A percentile compares a stretch with the other conserved stretches of the same genome.
Evolutionary conservation across 2,329 filamentous ascomycete genomes (phyloP).

Genomic region (Neopestalotiopsis clavispora): DNA sequence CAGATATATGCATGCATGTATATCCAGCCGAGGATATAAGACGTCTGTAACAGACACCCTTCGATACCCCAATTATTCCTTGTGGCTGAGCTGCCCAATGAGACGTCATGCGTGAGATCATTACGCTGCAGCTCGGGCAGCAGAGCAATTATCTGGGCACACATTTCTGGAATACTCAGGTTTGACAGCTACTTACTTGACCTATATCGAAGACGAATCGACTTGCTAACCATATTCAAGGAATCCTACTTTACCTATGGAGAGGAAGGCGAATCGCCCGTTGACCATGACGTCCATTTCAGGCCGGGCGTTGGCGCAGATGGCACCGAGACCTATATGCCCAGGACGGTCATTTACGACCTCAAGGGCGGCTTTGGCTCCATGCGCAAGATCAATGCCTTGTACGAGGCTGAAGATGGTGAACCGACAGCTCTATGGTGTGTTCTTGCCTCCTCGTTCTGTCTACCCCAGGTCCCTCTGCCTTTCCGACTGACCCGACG

Average conservation of each 20-base stretch:
- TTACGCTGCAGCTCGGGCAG: conserved; percentile 92
- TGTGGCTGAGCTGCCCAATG: conserved; percentile 4
- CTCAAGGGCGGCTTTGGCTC: conserved; percentile 93
- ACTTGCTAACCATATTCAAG: conserved; percentile 46
- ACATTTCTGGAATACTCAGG: conserved; percentile 97
- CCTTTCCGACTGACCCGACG: neutral
- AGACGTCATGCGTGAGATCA: conserved; percentile 82
- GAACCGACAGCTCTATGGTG: conserved; percentile 45
- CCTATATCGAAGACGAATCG: neutral
- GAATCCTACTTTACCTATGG: conserved; percentile 97
- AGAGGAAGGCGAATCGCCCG: conserved; percentile 65
- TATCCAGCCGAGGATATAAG: neutral
- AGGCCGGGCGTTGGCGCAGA: conserved; percentile 81
- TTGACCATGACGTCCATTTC: conserved; percentile 90
- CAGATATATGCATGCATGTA: neutral
- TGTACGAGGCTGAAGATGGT: conserved; percentile 68
- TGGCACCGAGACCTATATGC: conserved; percentile 89
- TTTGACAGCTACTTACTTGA: conserved; percentile 36
- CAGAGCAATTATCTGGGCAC: conserved; percentile 92
- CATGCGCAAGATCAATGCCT: conserved; percentile 82
- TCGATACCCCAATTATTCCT: neutral
- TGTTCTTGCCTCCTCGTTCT: conserved; percentile 14
- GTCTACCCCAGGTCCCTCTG: neutral
- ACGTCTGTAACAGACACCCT: neutral
- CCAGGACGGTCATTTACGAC: conserved; percentile 91